Evolutionary conservation across 1,284 basidiomycete species (phyloP), one percentile per base, ranked within the genome.

Genomic region (Tilletia setariae): DNA sequence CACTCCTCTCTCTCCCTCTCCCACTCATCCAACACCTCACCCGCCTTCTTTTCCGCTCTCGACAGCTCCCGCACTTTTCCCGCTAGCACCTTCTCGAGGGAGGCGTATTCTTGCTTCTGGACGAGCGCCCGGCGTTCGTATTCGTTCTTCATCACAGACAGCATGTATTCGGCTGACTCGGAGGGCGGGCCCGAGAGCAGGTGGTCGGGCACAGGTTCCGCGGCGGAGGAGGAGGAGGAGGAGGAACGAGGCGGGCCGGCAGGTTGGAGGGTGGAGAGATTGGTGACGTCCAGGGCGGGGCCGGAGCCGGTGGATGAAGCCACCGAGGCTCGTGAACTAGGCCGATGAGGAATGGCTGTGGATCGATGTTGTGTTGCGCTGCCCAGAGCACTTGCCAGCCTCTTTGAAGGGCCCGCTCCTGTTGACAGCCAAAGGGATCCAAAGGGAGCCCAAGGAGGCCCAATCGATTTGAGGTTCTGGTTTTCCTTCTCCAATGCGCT

Each of bases 81-180:
- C 7, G 28, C 56, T 30, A 61, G 32, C n/a, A 35, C 30, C 28
- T 61, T 61, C 32, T 61, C 56, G 32, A 61, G 56, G 4, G 25
- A 3, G 30, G 56, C 56, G 0, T 15, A 11, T 40, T 61, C 25
- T 15, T 35, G 56, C 7, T 35, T 19, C 13, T 61, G 28, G 28
- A 61, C 15, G 15, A 40, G 30, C 7, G n/a, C 16, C 28, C 56
- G 56, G 8, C 56, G 56, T 30, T 61, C 56, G 30, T 61, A 61
- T 21, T 61, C 56, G 30, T 61, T 61, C 56, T 61, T 61, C 30
- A 40, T 61, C 28, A 32, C 15, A 13, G 30, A 13, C 25, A 61
- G 56, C 30, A 61, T 32, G 56, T 61, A 61, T 21, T 61, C 56
- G 56, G 56, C 56, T 30, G 56, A 61, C 28, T 35, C 56, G 56